Base-by-base conservation (phyloP, 345 rosid species). In the Citrus australasica region DNA sequence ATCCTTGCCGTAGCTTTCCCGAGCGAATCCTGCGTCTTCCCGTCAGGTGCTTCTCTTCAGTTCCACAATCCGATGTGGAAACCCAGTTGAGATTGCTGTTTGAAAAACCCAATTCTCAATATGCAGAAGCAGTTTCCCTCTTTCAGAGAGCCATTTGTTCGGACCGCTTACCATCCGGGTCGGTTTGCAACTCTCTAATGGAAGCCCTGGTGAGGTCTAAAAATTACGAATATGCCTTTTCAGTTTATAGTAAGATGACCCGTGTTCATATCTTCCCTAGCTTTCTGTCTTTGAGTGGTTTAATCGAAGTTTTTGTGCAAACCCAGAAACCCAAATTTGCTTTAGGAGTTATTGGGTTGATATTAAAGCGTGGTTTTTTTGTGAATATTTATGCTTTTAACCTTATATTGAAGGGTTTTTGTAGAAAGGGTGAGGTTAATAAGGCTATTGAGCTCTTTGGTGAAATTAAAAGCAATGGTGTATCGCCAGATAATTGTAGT, bases 281-380 rank as follows among this genome's bases (percentile, higher is more conserved):
- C 73, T 89, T 92, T 69, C 72, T 9, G 27, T 86, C 94, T 2
- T 67, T 91, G 78, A 88, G 91, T 79, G 86, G 90, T 38, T 72
- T 91, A 40, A 80, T 92, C 63, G 89, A 86, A 77, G 86, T 90
- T 73, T 87, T 86, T 80, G 86, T 90, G 82, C 67, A 80, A 79
- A 76, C 79, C 10, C 73, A 68, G 61, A 78, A 79, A 71, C 71
- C 79, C 2, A 69, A 78, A n/a, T 83, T 85, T 27, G 88, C 91
- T 2, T 24, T 70, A 5, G 89, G 93, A 27, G 94, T 87, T 13
- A 48, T 91, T 30, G 86, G 89, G 4, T 80, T 85, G 87, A 83
- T 91, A 27, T 22, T 89, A 2, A 89, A 86, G 87, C 88, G 94
- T 25, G 94, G 97, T 24, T 91, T 87, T 81, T 10, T 13, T 48